A percentile compares a stretch with the other conserved stretches of the same genome.
phyloP scores from a whole-genome alignment of 1,284 basidiomycete species.

The Rhodotorula sp. region DNA sequence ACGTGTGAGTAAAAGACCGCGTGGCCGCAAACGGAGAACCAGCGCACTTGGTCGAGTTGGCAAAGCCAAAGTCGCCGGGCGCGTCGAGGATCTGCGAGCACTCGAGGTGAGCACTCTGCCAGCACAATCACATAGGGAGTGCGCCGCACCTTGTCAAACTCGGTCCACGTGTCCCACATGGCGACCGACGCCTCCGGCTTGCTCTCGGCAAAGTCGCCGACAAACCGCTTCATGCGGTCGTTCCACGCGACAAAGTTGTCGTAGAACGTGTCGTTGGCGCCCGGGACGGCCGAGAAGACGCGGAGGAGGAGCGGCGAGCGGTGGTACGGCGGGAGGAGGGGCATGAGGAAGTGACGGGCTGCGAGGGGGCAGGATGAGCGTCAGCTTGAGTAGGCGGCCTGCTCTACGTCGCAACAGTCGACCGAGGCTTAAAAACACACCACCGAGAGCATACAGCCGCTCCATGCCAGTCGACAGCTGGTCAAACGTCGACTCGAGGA shows the following conservation, averaged over 20 bases:
- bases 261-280: neutral
- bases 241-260: constrained; percentile 7
- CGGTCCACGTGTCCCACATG: constrained; percentile 4
- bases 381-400: too few relatives aligned
- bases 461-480: neutral
- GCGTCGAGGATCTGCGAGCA: neutral
- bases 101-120: neutral
- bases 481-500: neutral
- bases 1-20: neutral
- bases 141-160: constrained; percentile 4
- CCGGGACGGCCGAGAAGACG: neutral
- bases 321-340: constrained; percentile 6
- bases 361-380: too few relatives aligned
- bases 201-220: neutral
- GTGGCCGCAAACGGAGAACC: too few relatives aligned
- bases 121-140: neutral
- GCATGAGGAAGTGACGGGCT: constrained; percentile 22
- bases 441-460: constrained; percentile 3
- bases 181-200: neutral
- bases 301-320: neutral
- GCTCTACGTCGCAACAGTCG: too few relatives aligned
- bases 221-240: neutral
- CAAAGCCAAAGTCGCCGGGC: neutral
- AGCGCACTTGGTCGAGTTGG: neutral
- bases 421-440: too few relatives aligned